phyloP scores from a whole-genome alignment of 768 basidiomycete species.

The Saitozyma sp. region DNA sequence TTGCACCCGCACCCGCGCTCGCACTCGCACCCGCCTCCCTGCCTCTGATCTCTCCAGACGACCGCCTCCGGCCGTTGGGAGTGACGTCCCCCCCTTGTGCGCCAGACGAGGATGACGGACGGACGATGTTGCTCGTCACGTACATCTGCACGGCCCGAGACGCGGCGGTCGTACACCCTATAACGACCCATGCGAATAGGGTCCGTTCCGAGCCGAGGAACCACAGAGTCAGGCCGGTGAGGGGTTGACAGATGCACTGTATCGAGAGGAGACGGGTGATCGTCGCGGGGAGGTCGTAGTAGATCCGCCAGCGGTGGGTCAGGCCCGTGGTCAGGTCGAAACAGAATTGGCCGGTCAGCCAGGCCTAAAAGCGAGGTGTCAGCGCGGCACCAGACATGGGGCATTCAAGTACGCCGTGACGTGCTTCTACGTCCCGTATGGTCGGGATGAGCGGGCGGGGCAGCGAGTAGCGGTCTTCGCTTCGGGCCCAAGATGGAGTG shows the following conservation, averaged over 20 bases:
- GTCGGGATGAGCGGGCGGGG: not conserved
- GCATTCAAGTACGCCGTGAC: no score
- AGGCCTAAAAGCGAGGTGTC: constrained; percentile 57
- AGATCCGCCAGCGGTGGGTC: constrained; percentile 81
- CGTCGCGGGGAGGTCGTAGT: constrained; percentile 83
- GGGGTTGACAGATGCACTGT: constrained; percentile 95
- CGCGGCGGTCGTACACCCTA: constrained; percentile 83
- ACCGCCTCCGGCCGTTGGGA: not conserved
- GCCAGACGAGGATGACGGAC: not conserved
- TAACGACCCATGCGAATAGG: constrained; percentile 83
- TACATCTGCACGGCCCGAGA: constrained; percentile 72
- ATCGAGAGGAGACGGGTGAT: constrained; percentile 87
- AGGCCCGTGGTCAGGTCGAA: constrained; percentile 84
- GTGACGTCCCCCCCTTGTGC: constrained; percentile 1
- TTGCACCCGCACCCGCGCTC: not conserved
- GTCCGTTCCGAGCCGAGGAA: constrained; percentile 72
- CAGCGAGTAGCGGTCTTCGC: not conserved
- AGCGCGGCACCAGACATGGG: no score
- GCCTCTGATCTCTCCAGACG: not conserved
- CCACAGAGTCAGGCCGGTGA: constrained; percentile 78
- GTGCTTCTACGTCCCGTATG: no score
- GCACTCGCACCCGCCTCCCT: not conserved
- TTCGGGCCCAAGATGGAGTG: not conserved
- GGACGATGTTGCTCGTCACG: constrained; percentile 83
- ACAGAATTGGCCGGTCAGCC: constrained; percentile 86